phyloP scores from a whole-genome alignment of 768 basidiomycete genomes.

The Podaxis pistillaris region DNA sequence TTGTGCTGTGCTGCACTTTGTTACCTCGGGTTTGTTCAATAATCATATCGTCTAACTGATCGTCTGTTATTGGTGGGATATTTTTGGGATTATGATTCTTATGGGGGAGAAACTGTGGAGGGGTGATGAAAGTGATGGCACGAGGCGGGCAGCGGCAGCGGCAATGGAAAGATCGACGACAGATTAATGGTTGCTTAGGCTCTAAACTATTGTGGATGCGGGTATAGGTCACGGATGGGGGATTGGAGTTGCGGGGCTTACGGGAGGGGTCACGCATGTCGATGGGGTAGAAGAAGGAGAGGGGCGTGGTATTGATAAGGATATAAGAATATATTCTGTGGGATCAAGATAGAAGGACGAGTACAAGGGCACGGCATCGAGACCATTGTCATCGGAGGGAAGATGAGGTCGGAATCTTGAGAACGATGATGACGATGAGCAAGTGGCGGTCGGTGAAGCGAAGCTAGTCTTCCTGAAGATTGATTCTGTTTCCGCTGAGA shows the following conservation, averaged over 20 bases:
- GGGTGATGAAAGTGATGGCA: not conserved
- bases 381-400: slow-evolving; percentile 8
- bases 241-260: not conserved
- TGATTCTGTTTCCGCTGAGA: not conserved
- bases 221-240: not conserved
- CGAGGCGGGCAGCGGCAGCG: not conserved
- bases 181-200: not conserved
- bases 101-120: not conserved
- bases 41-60: not conserved
- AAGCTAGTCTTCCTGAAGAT: not conserved
- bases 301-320: not conserved
- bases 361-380: too few relatives aligned
- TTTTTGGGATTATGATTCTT: not conserved
- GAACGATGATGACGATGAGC: not conserved
- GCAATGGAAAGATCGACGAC: not conserved
- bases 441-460: not conserved
- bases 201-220: not conserved
- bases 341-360: not conserved
- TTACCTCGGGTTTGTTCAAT: not conserved
- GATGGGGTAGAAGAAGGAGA: not conserved
- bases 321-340: not conserved
- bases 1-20: not conserved
- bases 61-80: not conserved
- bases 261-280: not conserved
- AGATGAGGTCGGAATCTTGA: not conserved